Conservation (phyloP, 805 yeast genomes). For the Teunomyces stri region DNA sequence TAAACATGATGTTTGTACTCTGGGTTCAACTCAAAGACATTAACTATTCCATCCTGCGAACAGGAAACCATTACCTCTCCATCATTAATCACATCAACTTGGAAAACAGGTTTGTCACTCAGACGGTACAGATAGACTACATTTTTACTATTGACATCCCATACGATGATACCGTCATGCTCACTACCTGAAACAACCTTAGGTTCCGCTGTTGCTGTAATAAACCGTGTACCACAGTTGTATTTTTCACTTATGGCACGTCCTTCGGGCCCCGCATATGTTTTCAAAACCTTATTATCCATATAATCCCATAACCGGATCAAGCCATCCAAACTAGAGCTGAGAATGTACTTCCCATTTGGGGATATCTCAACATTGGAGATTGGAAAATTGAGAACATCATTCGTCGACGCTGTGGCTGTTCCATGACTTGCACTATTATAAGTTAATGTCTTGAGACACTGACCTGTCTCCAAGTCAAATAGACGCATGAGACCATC, state of each 20-base stretch:
- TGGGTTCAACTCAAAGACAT: slow-evolving; percentile 19
- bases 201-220: slow-evolving; percentile 35
- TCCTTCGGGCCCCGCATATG: slow-evolving; percentile 38
- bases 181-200: slow-evolving; percentile 64
- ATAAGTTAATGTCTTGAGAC: slow-evolving; percentile 83
- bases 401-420: slow-evolving; percentile 55
- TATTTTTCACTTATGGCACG: slow-evolving; percentile 48
- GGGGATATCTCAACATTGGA: slow-evolving; percentile 71
- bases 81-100: slow-evolving; percentile 35
- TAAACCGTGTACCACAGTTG: slow-evolving; percentile 52
- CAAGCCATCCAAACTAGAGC: slow-evolving; percentile 77
- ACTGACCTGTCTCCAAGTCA: slow-evolving; percentile 86
- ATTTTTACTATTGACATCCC: slow-evolving; percentile 66
- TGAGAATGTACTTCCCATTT: slow-evolving; percentile 74
- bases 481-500: slow-evolving; percentile 91
- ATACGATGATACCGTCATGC: slow-evolving; percentile 48
- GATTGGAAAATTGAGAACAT: slow-evolving; percentile 62
- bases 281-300: slow-evolving; percentile 75
- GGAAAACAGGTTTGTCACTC: slow-evolving; percentile 34
- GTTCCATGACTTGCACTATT: slow-evolving; percentile 61
- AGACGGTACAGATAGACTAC: slow-evolving; percentile 31
- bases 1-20: slow-evolving; percentile 3
- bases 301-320: slow-evolving; percentile 85
- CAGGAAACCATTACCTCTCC: slow-evolving; percentile 38
- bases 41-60: slow-evolving; percentile 20